These are phyloP conservation scores for Boletellus ananas DNA, from an alignment of 768 basidiomycete species.

Conservation along the genomic window DNA sequence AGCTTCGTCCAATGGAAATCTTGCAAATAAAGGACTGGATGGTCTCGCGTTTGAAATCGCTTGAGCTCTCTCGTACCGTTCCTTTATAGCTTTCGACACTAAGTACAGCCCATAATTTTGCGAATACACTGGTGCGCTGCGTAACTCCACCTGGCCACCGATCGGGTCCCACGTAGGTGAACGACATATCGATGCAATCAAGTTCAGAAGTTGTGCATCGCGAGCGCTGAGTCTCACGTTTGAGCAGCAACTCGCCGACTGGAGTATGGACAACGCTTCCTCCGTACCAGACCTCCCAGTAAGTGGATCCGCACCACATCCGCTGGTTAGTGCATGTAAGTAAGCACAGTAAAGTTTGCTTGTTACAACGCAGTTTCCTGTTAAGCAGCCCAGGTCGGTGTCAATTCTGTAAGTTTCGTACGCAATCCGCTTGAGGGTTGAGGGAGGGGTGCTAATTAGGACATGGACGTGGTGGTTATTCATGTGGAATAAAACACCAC, in stretches of 20 bases:
- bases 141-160: constrained; percentile 29
- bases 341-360: no score
- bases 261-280: no score
- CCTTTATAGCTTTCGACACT: constrained; percentile 25
- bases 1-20: constrained; percentile 2
- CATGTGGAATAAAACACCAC: constrained; percentile 30
- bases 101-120: constrained; percentile 29
- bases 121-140: no score
- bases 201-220: constrained; percentile 29
- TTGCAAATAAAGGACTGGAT: neutral
- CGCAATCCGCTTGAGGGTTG: neutral
- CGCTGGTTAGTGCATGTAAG: no score
- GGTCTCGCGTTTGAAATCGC: constrained; percentile 2
- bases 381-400: constrained; percentile 25
- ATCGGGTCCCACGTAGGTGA: constrained; percentile 36
- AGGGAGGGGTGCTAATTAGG: constrained; percentile 1
- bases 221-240: no score
- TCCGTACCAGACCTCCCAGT: no score
- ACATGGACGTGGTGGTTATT: constrained; percentile 11
- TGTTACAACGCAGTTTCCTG: neutral
- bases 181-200: no score
- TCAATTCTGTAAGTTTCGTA: constrained; percentile 30
- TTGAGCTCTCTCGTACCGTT: constrained; percentile 16
- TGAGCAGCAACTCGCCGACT: no score
- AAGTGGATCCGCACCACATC: no score